A percentile compares a stretch with the other conserved stretches of the same genome.
Conservation (phyloP, 768 basidiomycete species). For the Hebeloma cylindrosporum region DNA sequence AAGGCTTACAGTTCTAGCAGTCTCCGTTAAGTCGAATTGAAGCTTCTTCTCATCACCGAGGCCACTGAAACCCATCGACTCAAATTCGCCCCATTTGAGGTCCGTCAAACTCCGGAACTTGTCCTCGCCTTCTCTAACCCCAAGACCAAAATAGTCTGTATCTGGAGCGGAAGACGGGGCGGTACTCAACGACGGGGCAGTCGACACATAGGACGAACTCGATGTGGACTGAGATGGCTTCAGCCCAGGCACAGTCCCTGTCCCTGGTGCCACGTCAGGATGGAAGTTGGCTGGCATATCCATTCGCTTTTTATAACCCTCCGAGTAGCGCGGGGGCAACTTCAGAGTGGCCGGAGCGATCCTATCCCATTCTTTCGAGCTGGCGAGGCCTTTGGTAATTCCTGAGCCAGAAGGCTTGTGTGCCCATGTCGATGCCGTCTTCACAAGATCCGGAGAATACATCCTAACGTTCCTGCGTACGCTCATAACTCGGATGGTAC, state of each 20-base stretch:
- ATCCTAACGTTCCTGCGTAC: slow-evolving; percentile 82
- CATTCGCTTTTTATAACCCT: slow-evolving; percentile 76
- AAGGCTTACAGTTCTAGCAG: slow-evolving; percentile 60
- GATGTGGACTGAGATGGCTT: slow-evolving; percentile 39
- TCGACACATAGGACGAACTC: slow-evolving; percentile 43
- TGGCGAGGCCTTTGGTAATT: slow-evolving; percentile 45
- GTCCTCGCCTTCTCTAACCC: slow-evolving; percentile 53
- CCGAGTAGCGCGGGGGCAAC: slow-evolving; percentile 67
- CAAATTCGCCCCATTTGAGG: slow-evolving; percentile 91
- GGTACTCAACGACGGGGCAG: slow-evolving; percentile 29
- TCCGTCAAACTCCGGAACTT: slow-evolving; percentile 82
- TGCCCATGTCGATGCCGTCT: slow-evolving; percentile 53
- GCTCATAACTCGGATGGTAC: slow-evolving; percentile 73
- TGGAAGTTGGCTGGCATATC: slow-evolving; percentile 60
- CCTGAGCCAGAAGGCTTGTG: slow-evolving; percentile 26
- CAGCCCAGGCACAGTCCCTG: slow-evolving; percentile 25
- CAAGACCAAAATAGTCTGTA: slow-evolving; percentile 40
- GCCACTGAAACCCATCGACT: slow-evolving; percentile 74
- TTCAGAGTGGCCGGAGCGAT: slow-evolving; percentile 64
- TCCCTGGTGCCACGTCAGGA: slow-evolving; percentile 45
- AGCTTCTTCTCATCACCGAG: slow-evolving; percentile 67
- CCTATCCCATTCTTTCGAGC: slow-evolving; percentile 76
- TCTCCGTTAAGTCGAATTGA: slow-evolving; percentile 91
- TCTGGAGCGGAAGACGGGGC: slow-evolving; percentile 24
- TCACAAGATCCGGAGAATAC: slow-evolving; percentile 85